A percentile compares a stretch with the other conserved stretches of the same genome.
Evolutionary conservation across 495 filamentous ascomycete genomes (phyloP).

Genomic region (Xeromyces bisporus): DNA sequence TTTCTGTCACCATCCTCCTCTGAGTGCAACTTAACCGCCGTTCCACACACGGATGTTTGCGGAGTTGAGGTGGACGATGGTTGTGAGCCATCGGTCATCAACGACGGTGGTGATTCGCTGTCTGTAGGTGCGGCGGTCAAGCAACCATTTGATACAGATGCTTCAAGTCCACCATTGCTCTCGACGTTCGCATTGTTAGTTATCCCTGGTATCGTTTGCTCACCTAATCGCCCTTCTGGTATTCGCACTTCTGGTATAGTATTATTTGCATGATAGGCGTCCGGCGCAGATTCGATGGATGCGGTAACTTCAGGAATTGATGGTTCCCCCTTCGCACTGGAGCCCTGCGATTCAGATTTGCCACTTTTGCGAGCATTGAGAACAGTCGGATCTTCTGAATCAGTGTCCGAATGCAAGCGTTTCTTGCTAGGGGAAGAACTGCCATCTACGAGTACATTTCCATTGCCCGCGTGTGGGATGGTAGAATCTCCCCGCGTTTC

Average conservation of each 20-base stretch:
- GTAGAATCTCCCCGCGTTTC: constrained; percentile 18
- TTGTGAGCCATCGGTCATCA: constrained; percentile 18
- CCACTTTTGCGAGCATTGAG: constrained; percentile 21
- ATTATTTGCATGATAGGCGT: neutral
- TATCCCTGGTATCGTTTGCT: no score
- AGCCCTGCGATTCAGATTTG: constrained; percentile 23
- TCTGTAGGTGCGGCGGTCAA: constrained; percentile 6
- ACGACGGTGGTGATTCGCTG: constrained; percentile 16
- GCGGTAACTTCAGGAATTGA: constrained; percentile 15
- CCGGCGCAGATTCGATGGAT: constrained; percentile 1
- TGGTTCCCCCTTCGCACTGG: constrained; percentile 26
- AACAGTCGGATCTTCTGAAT: constrained; percentile 16
- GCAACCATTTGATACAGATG: neutral
- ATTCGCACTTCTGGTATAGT: neutral
- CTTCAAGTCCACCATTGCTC: neutral
- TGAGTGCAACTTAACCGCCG: constrained; percentile 10
- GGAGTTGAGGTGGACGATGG: constrained; percentile 22
- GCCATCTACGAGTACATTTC: constrained; percentile 7
- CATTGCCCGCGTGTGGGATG: constrained; percentile 18
- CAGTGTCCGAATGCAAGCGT: constrained; percentile 25
- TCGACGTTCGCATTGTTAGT: neutral
- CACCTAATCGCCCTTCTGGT: neutral
- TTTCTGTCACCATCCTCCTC: constrained; percentile 13
- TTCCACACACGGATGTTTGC: constrained; percentile 22
- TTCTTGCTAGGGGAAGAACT: constrained; percentile 15